Percentiles rank a stretch among this genome's conserved stretches.
These are phyloP conservation scores for Pseudisothecium myosuroides DNA, from an alignment of 225 moss, liverwort and hornwort species.

Conservation along the genomic window DNA sequence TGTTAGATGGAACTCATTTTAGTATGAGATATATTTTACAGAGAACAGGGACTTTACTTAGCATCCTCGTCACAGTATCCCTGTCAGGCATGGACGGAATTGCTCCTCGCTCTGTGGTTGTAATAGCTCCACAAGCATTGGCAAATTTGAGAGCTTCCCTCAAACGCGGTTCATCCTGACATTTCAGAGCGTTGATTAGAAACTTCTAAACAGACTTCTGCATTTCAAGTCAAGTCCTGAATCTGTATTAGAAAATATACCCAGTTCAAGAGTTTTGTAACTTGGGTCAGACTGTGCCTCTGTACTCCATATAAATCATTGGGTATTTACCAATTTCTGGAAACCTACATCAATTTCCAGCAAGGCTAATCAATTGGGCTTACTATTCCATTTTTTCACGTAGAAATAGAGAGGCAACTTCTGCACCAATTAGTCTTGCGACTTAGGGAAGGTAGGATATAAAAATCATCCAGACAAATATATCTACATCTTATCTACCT, in stretches of 20 bases:
- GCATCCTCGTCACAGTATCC: slow-evolving; percentile 34
- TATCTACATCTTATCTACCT: background rate
- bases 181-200: background rate
- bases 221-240: background rate
- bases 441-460: background rate
- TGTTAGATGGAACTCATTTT: background rate
- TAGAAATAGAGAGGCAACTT: background rate
- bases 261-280: background rate
- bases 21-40: background rate
- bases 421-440: background rate
- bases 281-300: background rate
- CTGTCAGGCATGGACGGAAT: slow-evolving; percentile 45
- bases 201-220: background rate
- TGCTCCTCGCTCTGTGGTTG: slow-evolving; percentile 45
- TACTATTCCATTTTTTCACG: background rate
- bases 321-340: background rate
- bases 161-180: slow-evolving; percentile 30
- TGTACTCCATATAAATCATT: background rate
- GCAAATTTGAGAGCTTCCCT: slow-evolving; percentile 44
- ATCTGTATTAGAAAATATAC: background rate
- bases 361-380: background rate
- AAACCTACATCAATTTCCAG: background rate
- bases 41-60: slow-evolving; percentile 23
- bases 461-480: background rate
- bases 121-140: slow-evolving; percentile 45